Base-by-base conservation (phyloP, 768 basidiomycete genomes). In the Rhodotorula babjevae region DNA sequence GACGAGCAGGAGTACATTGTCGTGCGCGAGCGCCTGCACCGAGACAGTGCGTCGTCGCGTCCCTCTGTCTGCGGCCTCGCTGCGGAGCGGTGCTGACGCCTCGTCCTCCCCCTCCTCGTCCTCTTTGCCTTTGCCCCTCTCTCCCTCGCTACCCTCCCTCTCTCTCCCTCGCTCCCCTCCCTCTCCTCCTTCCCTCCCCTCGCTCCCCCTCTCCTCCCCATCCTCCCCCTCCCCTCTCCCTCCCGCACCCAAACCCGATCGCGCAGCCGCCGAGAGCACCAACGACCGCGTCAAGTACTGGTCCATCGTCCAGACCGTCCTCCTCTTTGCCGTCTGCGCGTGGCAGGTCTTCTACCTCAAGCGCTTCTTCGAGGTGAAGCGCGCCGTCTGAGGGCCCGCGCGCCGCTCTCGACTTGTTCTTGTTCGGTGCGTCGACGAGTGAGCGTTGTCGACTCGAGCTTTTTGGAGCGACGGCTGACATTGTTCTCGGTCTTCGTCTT, bases 1-100 rank as follows among this genome's bases (percentile, higher is more conserved):
- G 96, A 99, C 79, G 96, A 99, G 81, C 95, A 98, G 80, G 96
- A 98, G 82, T 99, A 99, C 82, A 93, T 99, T 74, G 90, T 95
- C 46, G 88, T 98, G 42, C 87, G 96, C 62, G 96, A 99, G 82
- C 86, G 86, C 71, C 89, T 89, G 55, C 96, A 99, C 81, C 85
- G 96, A 66, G 92, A 98, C 81, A 99, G 96, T 63, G 89, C 91
- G 84, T 95, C 87, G 2, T 36, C 36, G 18, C 5, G 52, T 63
- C 29, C 57, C 49, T 21, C 62, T 49, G n/a, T n/a, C n/a, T n/a
- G n/a, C n/a, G n/a, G n/a, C n/a, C n/a, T n/a, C n/a, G n/a, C n/a
- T n/a, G n/a, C n/a, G n/a, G n/a, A n/a, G n/a, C n/a, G n/a, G n/a
- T n/a, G n/a, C n/a, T n/a, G n/a, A n/a, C n/a, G n/a, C n/a, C n/a